phyloP scores from a whole-genome alignment of 164 flowering plant species.

The Stephania cephalantha region DNA sequence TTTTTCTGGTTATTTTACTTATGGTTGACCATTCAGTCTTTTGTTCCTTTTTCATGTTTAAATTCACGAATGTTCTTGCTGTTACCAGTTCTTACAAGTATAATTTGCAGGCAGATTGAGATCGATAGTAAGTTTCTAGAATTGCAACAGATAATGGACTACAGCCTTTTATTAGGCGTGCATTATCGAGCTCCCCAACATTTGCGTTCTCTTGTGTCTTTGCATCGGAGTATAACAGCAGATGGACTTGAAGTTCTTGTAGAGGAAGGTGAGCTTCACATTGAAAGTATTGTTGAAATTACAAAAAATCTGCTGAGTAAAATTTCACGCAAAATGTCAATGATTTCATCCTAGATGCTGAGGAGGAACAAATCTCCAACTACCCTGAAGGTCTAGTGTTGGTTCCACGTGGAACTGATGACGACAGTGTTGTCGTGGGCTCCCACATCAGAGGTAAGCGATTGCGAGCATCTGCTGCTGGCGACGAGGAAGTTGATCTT shows the following conservation, averaged over 20 bases:
- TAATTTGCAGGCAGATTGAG: constrained; percentile 76
- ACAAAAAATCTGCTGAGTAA: not conserved
- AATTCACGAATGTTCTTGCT: not conserved
- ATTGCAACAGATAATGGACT: constrained; percentile 88
- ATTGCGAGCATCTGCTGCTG: constrained; percentile 72
- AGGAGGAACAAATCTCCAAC: constrained; percentile 70
- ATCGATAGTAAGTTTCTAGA: constrained; percentile 84
- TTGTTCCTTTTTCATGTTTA: not conserved
- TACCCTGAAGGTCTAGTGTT: constrained; percentile 90
- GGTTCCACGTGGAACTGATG: constrained; percentile 74
- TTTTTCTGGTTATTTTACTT: not conserved
- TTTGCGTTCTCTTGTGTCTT: constrained; percentile 42
- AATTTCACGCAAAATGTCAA: not conserved
- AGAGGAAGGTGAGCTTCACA: constrained; percentile 56
- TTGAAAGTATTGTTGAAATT: not conserved
- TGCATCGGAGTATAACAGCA: constrained; percentile 25
- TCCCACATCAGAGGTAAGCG: constrained; percentile 92
- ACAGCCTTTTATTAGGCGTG: constrained; percentile 94
- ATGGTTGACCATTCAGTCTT: not conserved
- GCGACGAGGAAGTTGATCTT: constrained; percentile 93
- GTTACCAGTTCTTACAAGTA: not conserved
- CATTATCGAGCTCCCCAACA: constrained; percentile 97
- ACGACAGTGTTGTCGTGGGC: constrained; percentile 71
- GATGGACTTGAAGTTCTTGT: constrained; percentile 70
- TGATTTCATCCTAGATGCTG: constrained; percentile 35